Conservation (phyloP, 305 asterid genomes). For the Plantago rigida region DNA sequence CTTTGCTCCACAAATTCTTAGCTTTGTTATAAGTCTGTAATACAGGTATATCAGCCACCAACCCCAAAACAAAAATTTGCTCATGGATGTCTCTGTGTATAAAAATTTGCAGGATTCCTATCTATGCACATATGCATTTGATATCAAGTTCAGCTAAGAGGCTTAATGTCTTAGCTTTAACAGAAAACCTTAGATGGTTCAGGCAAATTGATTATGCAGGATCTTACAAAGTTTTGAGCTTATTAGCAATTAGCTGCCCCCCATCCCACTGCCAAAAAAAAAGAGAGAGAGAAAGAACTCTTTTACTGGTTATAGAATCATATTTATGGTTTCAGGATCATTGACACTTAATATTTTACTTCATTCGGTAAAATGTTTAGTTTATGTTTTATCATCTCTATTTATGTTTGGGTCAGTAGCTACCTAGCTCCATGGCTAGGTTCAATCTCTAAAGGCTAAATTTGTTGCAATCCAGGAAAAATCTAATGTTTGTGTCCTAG, state of each 20-base stretch:
- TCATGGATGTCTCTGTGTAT: not conserved
- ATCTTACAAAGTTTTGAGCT: not conserved
- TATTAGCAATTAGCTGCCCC: no score
- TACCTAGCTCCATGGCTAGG: not conserved
- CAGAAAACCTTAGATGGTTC: not conserved
- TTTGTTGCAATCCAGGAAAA: not conserved
- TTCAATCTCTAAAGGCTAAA: not conserved
- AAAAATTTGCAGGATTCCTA: not conserved
- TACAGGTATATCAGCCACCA: constrained; percentile 8
- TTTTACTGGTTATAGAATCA: not conserved
- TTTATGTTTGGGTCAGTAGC: not conserved
- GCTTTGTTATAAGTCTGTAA: constrained; percentile 17
- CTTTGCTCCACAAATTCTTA: constrained; percentile 4
- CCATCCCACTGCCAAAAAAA: no score
- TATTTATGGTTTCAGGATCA: no score
- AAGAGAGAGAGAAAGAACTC: no score
- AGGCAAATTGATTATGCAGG: not conserved
- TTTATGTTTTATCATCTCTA: not conserved
- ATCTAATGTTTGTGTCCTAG: not conserved
- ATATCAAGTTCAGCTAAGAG: not conserved
- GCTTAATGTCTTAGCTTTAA: not conserved
- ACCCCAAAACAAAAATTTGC: not conserved
- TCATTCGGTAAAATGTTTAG: not conserved
- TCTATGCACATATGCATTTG: not conserved
- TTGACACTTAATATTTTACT: no score